These are phyloP conservation scores for Beauveria sp. DNA, from an alignment of 2,329 filamentous ascomycete species.

Conservation along the genomic window DNA sequence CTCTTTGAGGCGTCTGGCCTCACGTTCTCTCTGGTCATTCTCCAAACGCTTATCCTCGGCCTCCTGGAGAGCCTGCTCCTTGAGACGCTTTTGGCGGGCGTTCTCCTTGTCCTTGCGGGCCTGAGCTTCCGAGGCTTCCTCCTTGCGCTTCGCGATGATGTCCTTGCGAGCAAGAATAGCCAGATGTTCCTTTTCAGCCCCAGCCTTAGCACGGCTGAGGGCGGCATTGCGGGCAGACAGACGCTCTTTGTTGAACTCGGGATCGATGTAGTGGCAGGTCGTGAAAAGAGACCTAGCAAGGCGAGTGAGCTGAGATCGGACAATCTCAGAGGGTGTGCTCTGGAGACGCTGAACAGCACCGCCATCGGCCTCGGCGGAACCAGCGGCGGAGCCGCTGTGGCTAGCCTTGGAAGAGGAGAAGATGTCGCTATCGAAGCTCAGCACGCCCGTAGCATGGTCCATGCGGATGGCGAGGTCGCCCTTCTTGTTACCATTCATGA, in stretches of 20 bases:
- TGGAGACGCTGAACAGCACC: constrained; percentile 89
- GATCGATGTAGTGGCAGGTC: constrained; percentile 93
- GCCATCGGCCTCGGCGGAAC: constrained; percentile 79
- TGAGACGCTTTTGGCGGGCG: constrained; percentile 76
- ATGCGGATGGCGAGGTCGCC: constrained; percentile 93
- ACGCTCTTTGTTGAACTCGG: constrained; percentile 75
- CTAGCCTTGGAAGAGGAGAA: constrained; percentile 95
- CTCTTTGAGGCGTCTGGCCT: constrained; percentile 75
- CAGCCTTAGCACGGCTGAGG: constrained; percentile 72
- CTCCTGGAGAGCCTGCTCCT: constrained; percentile 80
- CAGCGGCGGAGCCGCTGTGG: constrained; percentile 73
- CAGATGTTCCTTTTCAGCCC: constrained; percentile 84
- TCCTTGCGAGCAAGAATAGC: constrained; percentile 81
- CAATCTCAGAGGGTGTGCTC: constrained; percentile 96
- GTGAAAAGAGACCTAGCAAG: constrained; percentile 86
- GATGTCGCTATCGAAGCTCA: constrained; percentile 96
- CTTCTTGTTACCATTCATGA: constrained; percentile 99
- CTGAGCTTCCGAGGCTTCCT: constrained; percentile 81
- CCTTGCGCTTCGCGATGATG: constrained; percentile 93
- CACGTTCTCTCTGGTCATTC: constrained; percentile 88
- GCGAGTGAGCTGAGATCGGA: constrained; percentile 86
- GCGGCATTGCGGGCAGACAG: constrained; percentile 72
- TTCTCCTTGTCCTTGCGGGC: constrained; percentile 89
- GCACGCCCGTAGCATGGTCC: constrained; percentile 87
- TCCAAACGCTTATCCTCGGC: constrained; percentile 82